A percentile compares a stretch with the other conserved stretches of the same genome.
Evolutionary conservation across 129 eudicot species (phyloP).

Genomic region (Flaveria sonorensis): DNA sequence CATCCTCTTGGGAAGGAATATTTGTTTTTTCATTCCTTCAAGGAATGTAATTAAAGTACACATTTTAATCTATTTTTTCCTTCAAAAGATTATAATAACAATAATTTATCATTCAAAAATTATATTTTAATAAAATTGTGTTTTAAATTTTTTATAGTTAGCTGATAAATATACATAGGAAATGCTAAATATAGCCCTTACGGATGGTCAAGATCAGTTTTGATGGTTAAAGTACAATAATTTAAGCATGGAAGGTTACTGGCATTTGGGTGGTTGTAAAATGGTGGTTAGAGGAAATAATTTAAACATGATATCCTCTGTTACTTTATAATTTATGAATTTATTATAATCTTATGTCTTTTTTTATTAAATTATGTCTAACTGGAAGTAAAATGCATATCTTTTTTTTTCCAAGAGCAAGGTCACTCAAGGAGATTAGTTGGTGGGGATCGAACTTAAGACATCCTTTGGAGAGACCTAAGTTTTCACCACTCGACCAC

Average conservation of each 20-base stretch:
- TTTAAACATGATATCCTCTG: not conserved
- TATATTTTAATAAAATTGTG: not conserved
- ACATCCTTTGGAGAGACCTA: not conserved
- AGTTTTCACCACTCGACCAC: not conserved
- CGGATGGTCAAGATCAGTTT: not conserved
- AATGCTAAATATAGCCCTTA: not conserved
- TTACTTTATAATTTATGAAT: not conserved
- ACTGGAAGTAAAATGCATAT: not conserved
- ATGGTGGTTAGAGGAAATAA: not conserved
- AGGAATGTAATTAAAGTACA: not conserved
- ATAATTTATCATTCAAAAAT: not conserved
- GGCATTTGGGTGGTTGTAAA: not conserved
- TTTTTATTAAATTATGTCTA: not conserved
- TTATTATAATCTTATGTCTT: not conserved
- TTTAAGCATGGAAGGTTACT: not conserved
- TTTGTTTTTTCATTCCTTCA: not conserved
- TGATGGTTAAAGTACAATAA: not conserved
- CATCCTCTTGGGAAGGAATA: not conserved
- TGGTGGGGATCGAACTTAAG: not conserved
- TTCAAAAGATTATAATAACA: not conserved
- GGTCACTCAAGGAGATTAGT: not conserved
- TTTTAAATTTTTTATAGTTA: not conserved
- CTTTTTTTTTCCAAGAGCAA: not conserved
- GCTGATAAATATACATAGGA: not conserved
- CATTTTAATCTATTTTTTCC: not conserved